Evolutionary conservation across 805 yeast genomes (phyloP), one percentile per base, ranked within the genome.

Genomic region (Cyberlindnera lachancei): DNA sequence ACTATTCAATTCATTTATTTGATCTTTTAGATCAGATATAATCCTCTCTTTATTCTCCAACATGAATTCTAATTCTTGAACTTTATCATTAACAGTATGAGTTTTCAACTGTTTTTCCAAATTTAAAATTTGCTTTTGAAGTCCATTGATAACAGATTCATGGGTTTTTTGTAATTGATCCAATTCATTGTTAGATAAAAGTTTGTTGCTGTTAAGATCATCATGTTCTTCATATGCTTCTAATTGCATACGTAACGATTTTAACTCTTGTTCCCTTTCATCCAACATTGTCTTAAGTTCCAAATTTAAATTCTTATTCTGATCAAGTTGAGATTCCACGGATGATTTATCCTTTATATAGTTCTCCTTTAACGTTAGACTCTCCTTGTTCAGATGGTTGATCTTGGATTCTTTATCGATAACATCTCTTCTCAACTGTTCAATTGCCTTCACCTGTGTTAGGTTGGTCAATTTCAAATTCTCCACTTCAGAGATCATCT

Each of bases 401-500:
- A 44, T 18, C 23, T 30, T 39, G 20, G 20, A 28, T 20, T 41
- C 48, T 23, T 27, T 41, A 3, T 27, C 36, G 11, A 41, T 23
- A 18, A 49, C n/a, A 29, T 42, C 39, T 7, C 52, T 17, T 35
- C 52, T 34, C 42, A 49, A 31, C 30, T 52, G 30, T 25, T 40
- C 33, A 38, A 58, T 43, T 38, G 58, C 43, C 45, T 56, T 35
- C 5, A 33, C 33, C 37, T 50, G 44, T 35, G 49, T 29, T 44
- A 54, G 53, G 21, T 46, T 45, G 16, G 53, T 52, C 22, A 55
- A 41, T 23, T 55, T 56, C 22, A 56, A 46, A 23, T 52, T 50
- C 35, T 51, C 50, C 3, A 59, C 52, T 27, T 59, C 61, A 13
- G 48, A 41, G 25, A 51, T 56, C 15, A 59, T 35, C 21, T 48